Evolutionary conservation across 768 basidiomycete genomes (phyloP), one percentile per base, ranked within the genome.

Genomic region (Leccinum subtestaceum): DNA sequence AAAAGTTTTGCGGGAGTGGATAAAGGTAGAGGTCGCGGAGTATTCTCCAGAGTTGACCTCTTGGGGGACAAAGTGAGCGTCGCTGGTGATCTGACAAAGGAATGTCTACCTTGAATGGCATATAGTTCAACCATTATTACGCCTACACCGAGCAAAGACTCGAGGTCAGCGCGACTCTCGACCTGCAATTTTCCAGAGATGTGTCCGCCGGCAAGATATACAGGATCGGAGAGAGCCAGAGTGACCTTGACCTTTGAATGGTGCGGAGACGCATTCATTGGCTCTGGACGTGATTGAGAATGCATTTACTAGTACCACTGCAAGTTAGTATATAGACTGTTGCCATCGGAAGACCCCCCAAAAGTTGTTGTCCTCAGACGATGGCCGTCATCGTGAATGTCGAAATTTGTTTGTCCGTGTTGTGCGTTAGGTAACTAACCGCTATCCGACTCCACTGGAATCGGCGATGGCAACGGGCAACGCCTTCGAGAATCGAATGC

Each of bases 221-320:
- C 76, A 2, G 81, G 70, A 62, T 88, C 81, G 2, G 83, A 80
- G 7, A 91, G 76, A 7, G 77, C 79, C 19, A 89, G 68, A 12
- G 86, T 79, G 15, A 90, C 81, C 70, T 82, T 89, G 71, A 93
- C 83, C 74, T 91, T 93, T 27, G 89, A 77, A 71, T 93, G 91
- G 69, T 87, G 78, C 1, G 86, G 80, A n/a, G 85, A 83, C 31
- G 88, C 86, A 74, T 93, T 93, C 91, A 93, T 93, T 12, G 88
- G 87, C 74, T 80, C 81, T 5, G 78, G 75, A 49, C 75, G 70
- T 17, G 76, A 72, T 56, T 75, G 75, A 10, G 55, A 61, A 17
- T 75, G 68, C 70, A 74, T 75, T 49, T 9, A 23, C 32, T 32
- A 27, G 27, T 27, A 32, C 32, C 32, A 32, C 27, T 29, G 27